Evolutionary conservation across 768 basidiomycete species (phyloP), one percentile per base, ranked within the genome.

Genomic region (Russula brevipes): DNA sequence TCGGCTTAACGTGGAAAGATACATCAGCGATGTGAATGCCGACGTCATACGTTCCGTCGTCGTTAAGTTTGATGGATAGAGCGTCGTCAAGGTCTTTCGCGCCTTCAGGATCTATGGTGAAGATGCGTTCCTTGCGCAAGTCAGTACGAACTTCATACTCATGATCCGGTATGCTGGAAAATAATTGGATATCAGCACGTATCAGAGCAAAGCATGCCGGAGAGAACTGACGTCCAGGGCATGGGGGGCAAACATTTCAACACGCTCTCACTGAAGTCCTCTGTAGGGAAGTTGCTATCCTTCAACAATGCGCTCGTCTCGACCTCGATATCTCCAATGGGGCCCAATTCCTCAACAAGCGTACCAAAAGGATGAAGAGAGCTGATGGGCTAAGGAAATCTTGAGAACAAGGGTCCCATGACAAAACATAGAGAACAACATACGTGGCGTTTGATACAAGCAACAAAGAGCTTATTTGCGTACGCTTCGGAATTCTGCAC

Each of bases 321-420:
- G 8, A 97, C 94, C 75, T 98, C 94, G 56, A 96, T 87, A 68
- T 99, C 92, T n/a, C 97, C 97, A 65, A 99, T 99, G 19, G 94
- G 89, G 50, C 97, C 97, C 54, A 99, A 83, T 73, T 99, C 95
- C 73, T 99, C 97, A 31, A 98, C 97, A 44, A 99, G 78, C 19
- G 96, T 98, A 60, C 97, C 97, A 73, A 99, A 99, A 9, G 97
- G 97, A 82, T 98, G 97, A 16, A 99, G 83, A 44, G 96, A 98
- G 68, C 93, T 96, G 72, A 93, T 92, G 46, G 90, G 91, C 89
- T 91, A 70, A 42, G 64, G 4, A 24, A 55, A 53, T 54, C 69
- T 31, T 61, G 46, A 65, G 57, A 74, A 42, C 75, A 68, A 16
- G 39, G 66, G 58, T 6, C 24, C 50, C 58, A 9, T 50, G 12